These are phyloP conservation scores for Phanerochaete carnosa DNA, from an alignment of 768 basidiomycete genomes.

Conservation along the genomic window DNA sequence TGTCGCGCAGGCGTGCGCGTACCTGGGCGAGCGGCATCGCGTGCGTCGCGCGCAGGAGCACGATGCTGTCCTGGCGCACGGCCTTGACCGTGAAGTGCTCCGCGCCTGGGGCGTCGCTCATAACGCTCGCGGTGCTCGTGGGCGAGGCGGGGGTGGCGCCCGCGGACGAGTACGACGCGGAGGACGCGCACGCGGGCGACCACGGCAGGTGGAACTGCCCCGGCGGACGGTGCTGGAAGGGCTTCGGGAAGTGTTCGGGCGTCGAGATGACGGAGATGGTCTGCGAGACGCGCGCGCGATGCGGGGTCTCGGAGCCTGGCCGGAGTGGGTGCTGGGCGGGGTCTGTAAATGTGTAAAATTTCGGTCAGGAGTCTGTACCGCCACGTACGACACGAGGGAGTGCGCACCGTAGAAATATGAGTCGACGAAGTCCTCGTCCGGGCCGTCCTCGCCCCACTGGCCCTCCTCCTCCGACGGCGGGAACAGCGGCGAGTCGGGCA, in stretches of 20 bases:
- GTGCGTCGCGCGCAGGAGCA: conserved; percentile 55
- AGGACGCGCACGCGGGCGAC: conserved; percentile 21
- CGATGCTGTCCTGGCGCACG: conserved; percentile 54
- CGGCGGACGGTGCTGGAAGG: conserved; percentile 26
- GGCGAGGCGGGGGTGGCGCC: conserved; percentile 20
- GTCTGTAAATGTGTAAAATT: neutral
- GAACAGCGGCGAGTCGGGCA: neutral
- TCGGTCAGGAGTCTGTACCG: neutral
- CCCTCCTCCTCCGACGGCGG: conserved; percentile 16
- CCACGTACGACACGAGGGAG: neutral
- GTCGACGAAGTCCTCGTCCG: conserved; percentile 35
- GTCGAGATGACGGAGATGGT: conserved; percentile 19
- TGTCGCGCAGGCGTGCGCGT: conserved; percentile 57
- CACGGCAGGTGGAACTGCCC: conserved; percentile 28
- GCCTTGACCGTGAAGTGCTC: conserved; percentile 58
- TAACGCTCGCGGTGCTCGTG: conserved; percentile 28
- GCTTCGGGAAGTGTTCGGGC: conserved; percentile 28
- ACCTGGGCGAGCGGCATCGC: conserved; percentile 48
- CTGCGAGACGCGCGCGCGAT: conserved; percentile 12
- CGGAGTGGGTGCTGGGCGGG: neutral
- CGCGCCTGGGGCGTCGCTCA: too few relatives aligned
- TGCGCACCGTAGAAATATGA: conserved; percentile 38
- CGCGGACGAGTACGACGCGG: conserved; percentile 14
- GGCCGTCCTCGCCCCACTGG: conserved; percentile 21
- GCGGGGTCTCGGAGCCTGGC: conserved; percentile 9